phyloP scores from a whole-genome alignment of 2,329 filamentous ascomycete species.

The Penicillium sp. region DNA sequence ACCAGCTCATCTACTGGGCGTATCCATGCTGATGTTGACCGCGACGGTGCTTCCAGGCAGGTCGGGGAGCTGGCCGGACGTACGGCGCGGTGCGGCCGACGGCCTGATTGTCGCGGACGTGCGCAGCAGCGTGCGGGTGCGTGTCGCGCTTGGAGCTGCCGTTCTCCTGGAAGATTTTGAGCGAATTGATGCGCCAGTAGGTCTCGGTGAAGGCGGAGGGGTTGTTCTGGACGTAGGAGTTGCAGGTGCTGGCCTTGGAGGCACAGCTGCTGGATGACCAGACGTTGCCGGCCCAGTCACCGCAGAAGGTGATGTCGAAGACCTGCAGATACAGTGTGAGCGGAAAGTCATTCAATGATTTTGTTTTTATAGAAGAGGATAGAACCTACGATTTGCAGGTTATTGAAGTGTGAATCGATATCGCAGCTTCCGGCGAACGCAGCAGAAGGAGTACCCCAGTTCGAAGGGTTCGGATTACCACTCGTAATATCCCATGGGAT shows the following conservation, averaged over 20 bases:
- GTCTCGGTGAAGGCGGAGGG: conserved; percentile 70
- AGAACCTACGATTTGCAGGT: conserved; percentile 64
- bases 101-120: conserved; percentile 3
- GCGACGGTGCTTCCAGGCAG: conserved; percentile 17
- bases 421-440: conserved; percentile 71
- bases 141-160: conserved; percentile 8
- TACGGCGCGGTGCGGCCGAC: conserved; percentile 5
- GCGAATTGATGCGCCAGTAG: conserved; percentile 75
- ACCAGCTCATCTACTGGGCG: conserved; percentile 2
- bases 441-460: conserved; percentile 71
- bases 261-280: conserved; percentile 66
- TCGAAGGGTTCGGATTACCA: conserved; percentile 63
- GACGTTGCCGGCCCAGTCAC: conserved; percentile 76
- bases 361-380: background rate
- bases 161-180: conserved; percentile 62
- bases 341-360: background rate
- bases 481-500: conserved; percentile 66
- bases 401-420: conserved; percentile 68
- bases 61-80: conserved; percentile 10
- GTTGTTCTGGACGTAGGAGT: conserved; percentile 71
- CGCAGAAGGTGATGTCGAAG: conserved; percentile 81
- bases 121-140: conserved; percentile 9
- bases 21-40: conserved; percentile 15
- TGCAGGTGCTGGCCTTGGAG: conserved; percentile 64
- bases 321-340: conserved; percentile 30